Base-by-base conservation (phyloP, 139 green algal species). In the Medakamo hakoo region DNA sequence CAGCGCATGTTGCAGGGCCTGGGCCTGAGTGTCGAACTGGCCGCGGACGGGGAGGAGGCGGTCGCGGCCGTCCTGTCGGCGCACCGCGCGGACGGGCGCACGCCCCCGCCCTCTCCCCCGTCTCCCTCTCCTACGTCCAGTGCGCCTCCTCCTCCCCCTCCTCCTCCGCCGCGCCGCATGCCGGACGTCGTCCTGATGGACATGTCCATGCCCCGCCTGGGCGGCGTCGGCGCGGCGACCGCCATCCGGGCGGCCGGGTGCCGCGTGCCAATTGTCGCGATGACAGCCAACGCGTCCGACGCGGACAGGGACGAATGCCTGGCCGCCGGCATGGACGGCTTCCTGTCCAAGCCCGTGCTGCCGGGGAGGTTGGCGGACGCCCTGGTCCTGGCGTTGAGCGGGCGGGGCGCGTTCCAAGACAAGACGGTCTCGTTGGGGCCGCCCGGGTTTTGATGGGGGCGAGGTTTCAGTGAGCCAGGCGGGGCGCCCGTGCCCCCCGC, bases 131-230 rank as follows among this genome's bases (percentile, higher is more conserved):
- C n/a, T n/a, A n/a, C n/a, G n/a, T n/a, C n/a, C n/a, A n/a, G n/a
- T n/a, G n/a, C n/a, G n/a, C n/a, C n/a, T n/a, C n/a, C n/a, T n/a
- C n/a, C n/a, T n/a, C n/a, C n/a, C n/a, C n/a, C n/a, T n/a, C n/a
- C n/a, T n/a, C n/a, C n/a, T n/a, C n/a, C n/a, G n/a, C n/a, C n/a
- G n/a, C n/a, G n/a, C n/a, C n/a, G n/a, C n/a, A n/a, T n/a, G n/a
- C n/a, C n/a, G n/a, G 82, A 88, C 28, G 57, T 81, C 4, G 63
- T 88, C 25, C 71, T 88, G 27, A 91, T 91, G 88, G 89, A 96
- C 75, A 89, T 92, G 80, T 75, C 80, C 56, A 96, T 96, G 89
- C 89, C 89, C 4, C 76, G 88, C 16, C 89, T 95, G 86, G 82
- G 82, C 30, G 89, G 89, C 14, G 76, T 94, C n/a, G 77, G 86